Percentiles rank a stretch among this genome's conserved stretches.
These are phyloP conservation scores for Scedosporium dehoogii DNA, from an alignment of 2,329 filamentous ascomycete genomes.

Conservation along the genomic window DNA sequence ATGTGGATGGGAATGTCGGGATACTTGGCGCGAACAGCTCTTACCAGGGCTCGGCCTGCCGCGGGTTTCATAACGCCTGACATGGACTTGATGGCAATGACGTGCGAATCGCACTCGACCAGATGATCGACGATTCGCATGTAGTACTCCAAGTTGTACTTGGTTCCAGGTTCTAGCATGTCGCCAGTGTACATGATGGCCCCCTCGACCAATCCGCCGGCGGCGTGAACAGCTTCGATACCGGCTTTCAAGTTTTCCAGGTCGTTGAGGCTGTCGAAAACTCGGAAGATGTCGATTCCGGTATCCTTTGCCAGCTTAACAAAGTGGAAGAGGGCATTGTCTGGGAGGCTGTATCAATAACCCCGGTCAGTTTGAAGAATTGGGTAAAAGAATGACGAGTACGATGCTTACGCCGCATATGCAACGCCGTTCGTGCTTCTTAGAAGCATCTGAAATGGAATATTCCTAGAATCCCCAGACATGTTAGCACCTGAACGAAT, in stretches of 20 bases:
- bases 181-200: slow-evolving; percentile 76
- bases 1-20: slow-evolving; percentile 96
- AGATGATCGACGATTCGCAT: slow-evolving; percentile 83
- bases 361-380: too few relatives aligned
- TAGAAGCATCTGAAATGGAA: slow-evolving; percentile 98
- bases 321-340: slow-evolving; percentile 98
- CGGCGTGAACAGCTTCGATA: slow-evolving; percentile 94
- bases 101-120: slow-evolving; percentile 76
- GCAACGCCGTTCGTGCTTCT: slow-evolving; percentile 97
- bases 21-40: slow-evolving; percentile 84
- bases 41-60: slow-evolving; percentile 78
- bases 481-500: too few relatives aligned
- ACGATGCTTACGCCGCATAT: slow-evolving; percentile 55
- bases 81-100: slow-evolving; percentile 94
- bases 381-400: too few relatives aligned
- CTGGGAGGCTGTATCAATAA: slow-evolving; percentile 48
- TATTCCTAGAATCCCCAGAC: slow-evolving; percentile 43
- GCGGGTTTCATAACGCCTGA: slow-evolving; percentile 95
- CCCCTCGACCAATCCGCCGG: slow-evolving; percentile 86
- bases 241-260: slow-evolving; percentile 93
- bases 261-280: slow-evolving; percentile 96
- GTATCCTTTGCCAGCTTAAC: slow-evolving; percentile 98
- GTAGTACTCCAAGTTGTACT: slow-evolving; percentile 98
- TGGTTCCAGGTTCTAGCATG: slow-evolving; percentile 78
- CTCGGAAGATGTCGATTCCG: slow-evolving; percentile 96